Conservation (phyloP, 768 basidiomycete species). For the Phylloporus rhodoxanthus region DNA sequence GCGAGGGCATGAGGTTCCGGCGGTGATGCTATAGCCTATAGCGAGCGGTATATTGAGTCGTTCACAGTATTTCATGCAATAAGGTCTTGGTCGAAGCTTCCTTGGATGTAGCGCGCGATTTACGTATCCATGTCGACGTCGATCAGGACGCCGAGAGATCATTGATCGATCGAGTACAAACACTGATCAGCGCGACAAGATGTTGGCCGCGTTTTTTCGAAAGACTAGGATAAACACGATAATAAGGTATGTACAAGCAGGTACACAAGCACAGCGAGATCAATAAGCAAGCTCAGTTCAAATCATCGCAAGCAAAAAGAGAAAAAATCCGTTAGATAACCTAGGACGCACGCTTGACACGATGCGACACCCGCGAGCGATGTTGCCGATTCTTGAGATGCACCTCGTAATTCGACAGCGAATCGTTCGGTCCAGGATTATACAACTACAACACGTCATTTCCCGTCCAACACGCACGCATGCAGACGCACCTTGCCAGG, state of each 20-base stretch:
- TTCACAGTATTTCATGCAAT: no score
- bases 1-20: no score
- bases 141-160: no score
- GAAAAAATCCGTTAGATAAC: constrained; percentile 11
- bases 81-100: no score
- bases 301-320: constrained; percentile 6
- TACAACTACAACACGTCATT: constrained; percentile 52
- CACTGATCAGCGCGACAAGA: no score
- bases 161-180: no score
- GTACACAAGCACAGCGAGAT: constrained; percentile 21
- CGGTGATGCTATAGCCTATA: no score
- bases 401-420: constrained; percentile 84
- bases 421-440: constrained; percentile 84
- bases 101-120: no score
- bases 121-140: no score
- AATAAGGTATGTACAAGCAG: constrained; percentile 35
- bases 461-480: background rate
- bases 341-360: constrained; percentile 29
- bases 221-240: constrained; percentile 27
- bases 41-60: no score
- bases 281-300: constrained; percentile 17
- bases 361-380: constrained; percentile 65
- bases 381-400: constrained; percentile 85
- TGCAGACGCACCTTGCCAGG: constrained; percentile 69
- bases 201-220: no score